Percentiles rank a stretch among this genome's conserved stretches.
These are phyloP conservation scores for Antrodiella citrinella DNA, from an alignment of 768 basidiomycete genomes.

Conservation along the genomic window DNA sequence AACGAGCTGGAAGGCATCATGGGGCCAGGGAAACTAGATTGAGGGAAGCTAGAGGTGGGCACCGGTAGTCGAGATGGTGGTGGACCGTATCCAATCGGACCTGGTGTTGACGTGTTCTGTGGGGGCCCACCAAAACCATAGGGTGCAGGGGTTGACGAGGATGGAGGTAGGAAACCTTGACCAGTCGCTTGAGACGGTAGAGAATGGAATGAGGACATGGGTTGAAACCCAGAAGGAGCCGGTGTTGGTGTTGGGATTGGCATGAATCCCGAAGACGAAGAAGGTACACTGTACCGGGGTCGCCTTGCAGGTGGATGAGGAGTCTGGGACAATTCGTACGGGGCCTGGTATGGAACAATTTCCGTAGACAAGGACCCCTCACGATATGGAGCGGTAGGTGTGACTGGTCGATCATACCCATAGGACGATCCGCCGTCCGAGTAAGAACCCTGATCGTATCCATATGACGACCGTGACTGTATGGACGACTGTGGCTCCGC, in stretches of 20 bases:
- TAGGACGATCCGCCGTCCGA: conserved; percentile 1
- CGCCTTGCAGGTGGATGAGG: conserved; percentile 31
- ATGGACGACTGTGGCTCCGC: not conserved
- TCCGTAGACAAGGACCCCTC: conserved; percentile 17
- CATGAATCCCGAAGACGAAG: conserved; percentile 61
- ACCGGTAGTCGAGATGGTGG: conserved; percentile 13
- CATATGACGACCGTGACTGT: not conserved
- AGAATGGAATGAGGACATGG: conserved; percentile 5
- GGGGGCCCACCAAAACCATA: not conserved
- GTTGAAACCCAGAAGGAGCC: conserved; percentile 24
- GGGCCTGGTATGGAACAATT: conserved; percentile 36
- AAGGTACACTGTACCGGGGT: conserved; percentile 60
- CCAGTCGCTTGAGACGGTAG: not conserved
- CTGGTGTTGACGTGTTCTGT: conserved; percentile 5
- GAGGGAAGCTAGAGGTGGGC: conserved; percentile 17
- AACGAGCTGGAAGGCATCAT: conserved; percentile 2
- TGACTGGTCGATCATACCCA: conserved; percentile 7
- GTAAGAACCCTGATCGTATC: conserved; percentile 4
- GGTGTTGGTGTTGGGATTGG: conserved; percentile 38
- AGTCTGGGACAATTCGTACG: conserved; percentile 32
- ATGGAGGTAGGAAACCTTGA: conserved; percentile 13
- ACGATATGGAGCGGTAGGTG: conserved; percentile 4
- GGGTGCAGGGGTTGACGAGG: conserved; percentile 10
- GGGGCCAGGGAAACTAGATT: conserved; percentile 5
- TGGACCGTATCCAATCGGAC: conserved; percentile 17